Percentiles rank a stretch among this genome's conserved stretches.
Evolutionary conservation across 352 stramenopile species (phyloP).

Genomic region (Phytopythium oedochilum): DNA sequence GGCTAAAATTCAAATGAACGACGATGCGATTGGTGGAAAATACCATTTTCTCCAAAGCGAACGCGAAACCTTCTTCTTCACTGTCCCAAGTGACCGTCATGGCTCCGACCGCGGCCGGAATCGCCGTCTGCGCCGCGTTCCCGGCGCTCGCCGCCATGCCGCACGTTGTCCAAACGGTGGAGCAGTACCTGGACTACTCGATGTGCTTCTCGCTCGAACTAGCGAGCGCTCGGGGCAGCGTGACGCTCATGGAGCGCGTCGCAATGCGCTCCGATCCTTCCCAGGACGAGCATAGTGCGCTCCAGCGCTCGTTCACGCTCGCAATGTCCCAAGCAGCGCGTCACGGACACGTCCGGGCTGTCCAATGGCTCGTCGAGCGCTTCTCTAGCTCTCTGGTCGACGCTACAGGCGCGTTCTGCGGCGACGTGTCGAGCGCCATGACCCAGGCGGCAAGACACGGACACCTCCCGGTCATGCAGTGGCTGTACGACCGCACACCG

Average conservation of each 20-base stretch:
- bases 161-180: conserved; percentile 18
- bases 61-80: background rate
- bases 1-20: too few relatives aligned
- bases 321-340: conserved; percentile 13
- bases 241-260: conserved; percentile 23
- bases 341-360: conserved; percentile 12
- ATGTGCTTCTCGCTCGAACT: conserved; percentile 18
- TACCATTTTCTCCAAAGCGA: too few relatives aligned
- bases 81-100: background rate
- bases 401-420: conserved; percentile 1
- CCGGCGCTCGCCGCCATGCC: conserved; percentile 19
- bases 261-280: background rate
- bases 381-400: conserved; percentile 4
- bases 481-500: conserved; percentile 9
- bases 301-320: conserved; percentile 11
- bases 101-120: background rate
- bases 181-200: conserved; percentile 20
- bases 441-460: conserved; percentile 20
- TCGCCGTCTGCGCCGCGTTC: conserved; percentile 16
- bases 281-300: background rate
- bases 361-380: conserved; percentile 23
- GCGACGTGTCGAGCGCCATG: conserved; percentile 22
- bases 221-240: conserved; percentile 17
- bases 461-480: conserved; percentile 17
- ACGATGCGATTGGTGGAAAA: background rate